Conservation (phyloP, 768 basidiomycete genomes). For the Rossbeevera mucosa region DNA sequence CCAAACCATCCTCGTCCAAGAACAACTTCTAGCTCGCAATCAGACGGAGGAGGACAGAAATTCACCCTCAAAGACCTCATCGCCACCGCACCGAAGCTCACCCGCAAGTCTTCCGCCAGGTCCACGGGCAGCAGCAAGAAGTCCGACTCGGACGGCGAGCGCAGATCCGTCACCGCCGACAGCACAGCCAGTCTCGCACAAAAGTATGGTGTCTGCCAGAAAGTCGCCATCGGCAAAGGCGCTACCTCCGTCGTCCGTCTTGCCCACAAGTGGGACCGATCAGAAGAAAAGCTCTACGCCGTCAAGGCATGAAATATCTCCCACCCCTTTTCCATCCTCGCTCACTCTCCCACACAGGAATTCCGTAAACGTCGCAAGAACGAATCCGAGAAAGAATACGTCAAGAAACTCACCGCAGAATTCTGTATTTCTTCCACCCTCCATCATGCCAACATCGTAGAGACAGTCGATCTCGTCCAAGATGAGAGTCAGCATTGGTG, state of each 20-base stretch:
- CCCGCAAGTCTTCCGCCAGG: slow-evolving; percentile 64
- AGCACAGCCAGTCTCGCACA: slow-evolving; percentile 60
- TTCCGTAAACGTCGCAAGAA: slow-evolving; percentile 98
- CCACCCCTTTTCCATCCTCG: not conserved
- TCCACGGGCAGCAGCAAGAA: slow-evolving; percentile 60
- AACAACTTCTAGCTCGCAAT: slow-evolving; percentile 46
- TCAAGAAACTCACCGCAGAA: slow-evolving; percentile 99
- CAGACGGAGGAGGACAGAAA: slow-evolving; percentile 59
- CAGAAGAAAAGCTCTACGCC: slow-evolving; percentile 94
- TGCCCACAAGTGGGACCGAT: slow-evolving; percentile 98
- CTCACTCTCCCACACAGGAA: slow-evolving; percentile 59
- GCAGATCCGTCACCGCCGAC: slow-evolving; percentile 45
- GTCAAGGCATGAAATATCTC: no score
- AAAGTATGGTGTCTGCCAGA: slow-evolving; percentile 97
- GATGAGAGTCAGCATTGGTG: slow-evolving; percentile 97
- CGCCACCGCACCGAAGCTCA: slow-evolving; percentile 66
- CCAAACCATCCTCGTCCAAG: slow-evolving; percentile 28
- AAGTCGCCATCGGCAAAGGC: slow-evolving; percentile 94
- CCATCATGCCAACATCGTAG: slow-evolving; percentile 91
- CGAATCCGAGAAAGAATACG: slow-evolving; percentile 97
- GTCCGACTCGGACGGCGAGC: slow-evolving; percentile 61
- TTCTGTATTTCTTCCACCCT: slow-evolving; percentile 98
- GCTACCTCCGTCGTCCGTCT: slow-evolving; percentile 96
- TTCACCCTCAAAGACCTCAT: slow-evolving; percentile 85
- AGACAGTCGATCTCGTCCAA: slow-evolving; percentile 99